Percentiles rank a stretch among this genome's conserved stretches.
Conservation (phyloP, 169 alveolate genomes). For the Plasmodium adleri region DNA sequence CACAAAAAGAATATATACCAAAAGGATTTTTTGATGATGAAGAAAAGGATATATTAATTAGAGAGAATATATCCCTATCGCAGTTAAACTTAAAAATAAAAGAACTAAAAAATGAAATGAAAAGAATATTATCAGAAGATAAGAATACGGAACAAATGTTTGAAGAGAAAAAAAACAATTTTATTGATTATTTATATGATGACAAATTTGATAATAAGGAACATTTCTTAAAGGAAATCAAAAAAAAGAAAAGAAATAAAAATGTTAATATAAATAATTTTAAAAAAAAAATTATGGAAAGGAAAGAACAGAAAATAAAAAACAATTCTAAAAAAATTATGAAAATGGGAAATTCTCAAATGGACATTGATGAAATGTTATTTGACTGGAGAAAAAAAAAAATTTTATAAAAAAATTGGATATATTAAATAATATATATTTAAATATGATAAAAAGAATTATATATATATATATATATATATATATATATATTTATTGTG, state of each 20-base stretch:
- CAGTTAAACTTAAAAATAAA: constrained; percentile 39
- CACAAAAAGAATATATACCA: constrained; percentile 24
- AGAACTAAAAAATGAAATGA: constrained; percentile 58
- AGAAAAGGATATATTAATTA: constrained; percentile 56
- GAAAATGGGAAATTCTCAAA: neutral
- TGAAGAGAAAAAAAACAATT: constrained; percentile 54
- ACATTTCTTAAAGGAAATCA: constrained; percentile 42
- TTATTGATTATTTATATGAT: constrained; percentile 60
- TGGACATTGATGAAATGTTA: constrained; percentile 4
- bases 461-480: neutral
- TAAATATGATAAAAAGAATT: neutral
- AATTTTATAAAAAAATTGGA: neutral
- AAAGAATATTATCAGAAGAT: constrained; percentile 20
- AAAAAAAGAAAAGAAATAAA: neutral
- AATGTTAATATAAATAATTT: constrained; percentile 1
- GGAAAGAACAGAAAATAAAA: neutral
- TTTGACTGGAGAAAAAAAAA: constrained; percentile 64
- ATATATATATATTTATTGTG: neutral
- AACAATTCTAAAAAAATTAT: neutral
- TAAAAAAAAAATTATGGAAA: constrained; percentile 11
- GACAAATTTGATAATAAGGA: constrained; percentile 65
- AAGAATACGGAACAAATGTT: constrained; percentile 27
- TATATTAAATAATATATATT: neutral
- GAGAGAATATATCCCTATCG: constrained; percentile 49
- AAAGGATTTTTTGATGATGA: constrained; percentile 60